phyloP scores from a whole-genome alignment of 2,329 filamentous ascomycete genomes.

The Penicillium sp. region DNA sequence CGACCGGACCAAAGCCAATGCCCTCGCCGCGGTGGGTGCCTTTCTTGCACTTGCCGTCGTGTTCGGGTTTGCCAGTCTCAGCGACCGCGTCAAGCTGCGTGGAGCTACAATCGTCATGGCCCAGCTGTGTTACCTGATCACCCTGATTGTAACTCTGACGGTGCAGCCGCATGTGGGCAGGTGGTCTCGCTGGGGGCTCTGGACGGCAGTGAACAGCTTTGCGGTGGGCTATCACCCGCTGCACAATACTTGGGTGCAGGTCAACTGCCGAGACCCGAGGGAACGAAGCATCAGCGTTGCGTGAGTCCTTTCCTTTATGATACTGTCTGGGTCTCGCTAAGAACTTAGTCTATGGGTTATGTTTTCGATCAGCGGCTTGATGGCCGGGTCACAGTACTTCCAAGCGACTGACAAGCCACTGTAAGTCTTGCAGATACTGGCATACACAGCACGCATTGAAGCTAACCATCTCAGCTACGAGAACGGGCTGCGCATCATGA shows the following conservation, averaged over 20 bases:
- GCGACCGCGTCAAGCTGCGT: slow-evolving; percentile 44
- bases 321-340: not conserved
- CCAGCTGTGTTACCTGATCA: slow-evolving; percentile 44
- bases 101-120: slow-evolving; percentile 44
- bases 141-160: slow-evolving; percentile 39
- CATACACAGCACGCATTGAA: not conserved
- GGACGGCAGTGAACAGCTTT: slow-evolving; percentile 50
- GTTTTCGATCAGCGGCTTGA: slow-evolving; percentile 49
- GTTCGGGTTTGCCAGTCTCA: slow-evolving; percentile 48
- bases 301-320: slow-evolving; percentile 24
- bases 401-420: slow-evolving; percentile 41
- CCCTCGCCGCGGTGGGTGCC: slow-evolving; percentile 40
- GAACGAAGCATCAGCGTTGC: slow-evolving; percentile 51
- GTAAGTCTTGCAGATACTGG: slow-evolving; percentile 20
- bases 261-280: slow-evolving; percentile 47
- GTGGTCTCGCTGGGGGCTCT: slow-evolving; percentile 50
- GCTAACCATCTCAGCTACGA: slow-evolving; percentile 32
- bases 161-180: slow-evolving; percentile 43
- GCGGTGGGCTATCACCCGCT: slow-evolving; percentile 53
- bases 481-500: slow-evolving; percentile 44
- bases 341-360: slow-evolving; percentile 43
- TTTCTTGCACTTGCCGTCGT: slow-evolving; percentile 47
- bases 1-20: slow-evolving; percentile 44
- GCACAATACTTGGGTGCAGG: slow-evolving; percentile 52
- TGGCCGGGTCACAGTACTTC: slow-evolving; percentile 52